Percentiles rank a stretch among this genome's conserved stretches.
Evolutionary conservation across 2,329 filamentous ascomycete genomes (phyloP).

Genomic region (Eurotiales sp.): DNA sequence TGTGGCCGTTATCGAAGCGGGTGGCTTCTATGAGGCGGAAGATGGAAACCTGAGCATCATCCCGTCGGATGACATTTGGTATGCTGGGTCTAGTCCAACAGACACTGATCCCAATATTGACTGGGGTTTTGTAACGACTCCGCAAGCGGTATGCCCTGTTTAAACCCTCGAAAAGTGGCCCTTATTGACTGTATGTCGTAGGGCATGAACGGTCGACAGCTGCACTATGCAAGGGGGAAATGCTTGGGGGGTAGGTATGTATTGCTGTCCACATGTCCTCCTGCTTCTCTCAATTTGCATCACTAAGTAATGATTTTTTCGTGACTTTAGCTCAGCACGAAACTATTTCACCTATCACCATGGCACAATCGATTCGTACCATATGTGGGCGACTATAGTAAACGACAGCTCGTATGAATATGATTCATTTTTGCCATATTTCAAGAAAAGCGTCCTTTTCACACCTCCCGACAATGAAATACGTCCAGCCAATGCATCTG

Average conservation of each 20-base stretch:
- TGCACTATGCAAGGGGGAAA: slow-evolving; percentile 26
- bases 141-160: too few species aligned
- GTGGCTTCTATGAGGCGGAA: slow-evolving; percentile 51
- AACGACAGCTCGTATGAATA: slow-evolving; percentile 32
- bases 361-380: slow-evolving; percentile 26
- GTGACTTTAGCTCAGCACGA: slow-evolving; percentile 15
- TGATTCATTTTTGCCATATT: slow-evolving; percentile 28
- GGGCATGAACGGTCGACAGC: background rate
- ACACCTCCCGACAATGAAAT: slow-evolving; percentile 20
- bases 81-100: background rate
- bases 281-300: too few species aligned
- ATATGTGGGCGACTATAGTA: slow-evolving; percentile 34
- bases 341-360: slow-evolving; percentile 26
- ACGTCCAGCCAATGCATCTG: slow-evolving; percentile 24
- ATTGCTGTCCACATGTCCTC: too few species aligned
- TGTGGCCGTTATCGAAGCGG: slow-evolving; percentile 38
- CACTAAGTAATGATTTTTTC: too few species aligned
- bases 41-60: slow-evolving; percentile 44
- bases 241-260: slow-evolving; percentile 14
- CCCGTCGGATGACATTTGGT: too few species aligned
- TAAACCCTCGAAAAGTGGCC: too few species aligned
- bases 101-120: slow-evolving; percentile 10
- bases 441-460: slow-evolving; percentile 25
- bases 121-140: background rate
- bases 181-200: too few species aligned